Evolutionary conservation across 495 filamentous ascomycete species (phyloP).

Genomic region (Penicillium egyptiacum): DNA sequence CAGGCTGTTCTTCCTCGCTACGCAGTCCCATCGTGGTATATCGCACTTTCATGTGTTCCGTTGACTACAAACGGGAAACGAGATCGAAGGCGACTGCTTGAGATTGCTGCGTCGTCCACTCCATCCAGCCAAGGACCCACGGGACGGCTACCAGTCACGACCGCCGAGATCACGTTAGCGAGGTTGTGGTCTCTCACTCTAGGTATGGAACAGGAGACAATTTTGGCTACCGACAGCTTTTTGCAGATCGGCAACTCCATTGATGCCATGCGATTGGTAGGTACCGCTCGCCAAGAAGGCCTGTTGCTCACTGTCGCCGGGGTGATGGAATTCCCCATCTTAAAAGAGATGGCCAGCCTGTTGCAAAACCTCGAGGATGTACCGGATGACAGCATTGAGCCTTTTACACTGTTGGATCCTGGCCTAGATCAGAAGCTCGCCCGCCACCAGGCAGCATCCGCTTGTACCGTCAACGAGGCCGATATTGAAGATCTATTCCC

Average conservation of each 20-base stretch:
- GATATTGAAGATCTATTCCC: background rate
- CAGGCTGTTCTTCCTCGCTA: too few species aligned
- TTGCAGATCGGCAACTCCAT: background rate
- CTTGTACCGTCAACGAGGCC: background rate
- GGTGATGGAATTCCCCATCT: too few species aligned
- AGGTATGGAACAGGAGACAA: background rate
- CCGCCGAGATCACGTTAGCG: background rate
- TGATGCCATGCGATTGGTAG: slow-evolving; percentile 2
- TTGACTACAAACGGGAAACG: background rate
- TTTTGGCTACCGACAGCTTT: background rate
- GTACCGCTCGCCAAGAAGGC: background rate
- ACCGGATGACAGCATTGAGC: background rate
- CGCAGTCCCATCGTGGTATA: background rate
- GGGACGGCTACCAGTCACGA: too few species aligned
- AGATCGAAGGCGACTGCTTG: background rate
- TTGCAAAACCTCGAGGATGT: too few species aligned
- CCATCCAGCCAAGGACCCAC: background rate
- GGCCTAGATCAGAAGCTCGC: background rate
- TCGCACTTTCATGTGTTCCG: background rate
- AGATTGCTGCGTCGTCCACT: background rate
- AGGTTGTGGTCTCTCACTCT: background rate
- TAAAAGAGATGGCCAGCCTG: too few species aligned
- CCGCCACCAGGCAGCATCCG: background rate
- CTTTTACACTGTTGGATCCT: background rate
- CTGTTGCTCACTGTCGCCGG: background rate